Evolutionary conservation across 1,139 yeast species (phyloP).

Genomic region (Debaryomyces singareniensis): DNA sequence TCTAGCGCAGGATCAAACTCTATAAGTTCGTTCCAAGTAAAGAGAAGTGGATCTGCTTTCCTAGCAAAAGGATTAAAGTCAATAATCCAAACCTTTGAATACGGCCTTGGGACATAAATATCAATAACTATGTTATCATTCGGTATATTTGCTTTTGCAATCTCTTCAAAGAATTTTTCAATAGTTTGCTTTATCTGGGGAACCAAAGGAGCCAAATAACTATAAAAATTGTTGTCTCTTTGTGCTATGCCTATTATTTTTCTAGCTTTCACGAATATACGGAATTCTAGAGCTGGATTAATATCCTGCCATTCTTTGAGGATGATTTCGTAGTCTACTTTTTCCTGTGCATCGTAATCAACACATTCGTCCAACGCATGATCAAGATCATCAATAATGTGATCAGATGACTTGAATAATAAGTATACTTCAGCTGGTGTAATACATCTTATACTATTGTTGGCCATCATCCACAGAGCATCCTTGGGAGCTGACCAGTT

Average conservation of each 20-base stretch:
- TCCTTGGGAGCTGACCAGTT: conserved; percentile 98
- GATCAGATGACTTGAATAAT: conserved; percentile 79
- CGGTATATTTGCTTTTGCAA: conserved; percentile 44
- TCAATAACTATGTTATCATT: conserved; percentile 65
- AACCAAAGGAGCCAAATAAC: conserved; percentile 47
- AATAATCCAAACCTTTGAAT: conserved; percentile 55
- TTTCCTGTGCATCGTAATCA: conserved; percentile 12
- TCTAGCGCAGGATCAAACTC: conserved; percentile 12
- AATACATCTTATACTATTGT: conserved; percentile 66
- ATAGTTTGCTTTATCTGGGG: conserved; percentile 44
- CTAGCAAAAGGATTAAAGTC: conserved; percentile 85
- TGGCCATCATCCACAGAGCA: conserved; percentile 84
- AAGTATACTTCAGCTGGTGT: conserved; percentile 70
- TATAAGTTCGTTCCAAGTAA: conserved; percentile 76
- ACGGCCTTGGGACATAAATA: conserved; percentile 74
- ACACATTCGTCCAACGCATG: conserved; percentile 53
- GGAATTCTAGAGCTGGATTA: conserved; percentile 86
- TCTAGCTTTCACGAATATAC: conserved; percentile 68
- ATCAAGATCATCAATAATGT: conserved; percentile 76
- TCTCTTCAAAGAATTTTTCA: conserved; percentile 45
- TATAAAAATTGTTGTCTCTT: conserved; percentile 78
- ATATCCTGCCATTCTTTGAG: conserved; percentile 73
- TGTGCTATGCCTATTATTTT: conserved; percentile 71
- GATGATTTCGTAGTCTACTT: conserved; percentile 52
- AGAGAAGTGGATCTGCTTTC: conserved; percentile 69